Percentiles rank a stretch among this genome's conserved stretches.
Evolutionary conservation across 176 grass and related monocot species (phyloP).

Genomic region (Musa beccarii): DNA sequence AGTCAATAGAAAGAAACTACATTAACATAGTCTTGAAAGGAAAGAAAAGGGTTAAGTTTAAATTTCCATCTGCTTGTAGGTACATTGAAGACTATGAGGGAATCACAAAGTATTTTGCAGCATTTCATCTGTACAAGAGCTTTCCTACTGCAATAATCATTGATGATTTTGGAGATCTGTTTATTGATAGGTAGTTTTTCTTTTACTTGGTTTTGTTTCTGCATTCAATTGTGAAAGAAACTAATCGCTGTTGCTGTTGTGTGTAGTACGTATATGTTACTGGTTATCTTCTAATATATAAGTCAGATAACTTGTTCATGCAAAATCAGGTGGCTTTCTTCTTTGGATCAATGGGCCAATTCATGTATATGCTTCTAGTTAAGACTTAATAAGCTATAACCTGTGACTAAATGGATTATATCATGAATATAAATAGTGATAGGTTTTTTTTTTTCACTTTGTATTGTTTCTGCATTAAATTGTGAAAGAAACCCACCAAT

Average conservation of each 20-base stretch:
- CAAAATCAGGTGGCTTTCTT: neutral
- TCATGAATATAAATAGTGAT: neutral
- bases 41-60: neutral
- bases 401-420: too few species aligned
- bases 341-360: neutral
- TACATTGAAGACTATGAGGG: conserved; percentile 65
- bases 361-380: neutral
- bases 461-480: neutral
- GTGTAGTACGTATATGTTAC: neutral
- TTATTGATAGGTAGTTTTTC: conserved; percentile 39
- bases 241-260: neutral
- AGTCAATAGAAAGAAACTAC: too few species aligned
- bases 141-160: conserved; percentile 71
- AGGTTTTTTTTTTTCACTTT: conserved; percentile 15
- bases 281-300: neutral
- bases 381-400: neutral
- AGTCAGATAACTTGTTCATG: neutral
- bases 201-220: neutral
- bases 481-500: neutral
- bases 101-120: conserved; percentile 71
- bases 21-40: neutral
- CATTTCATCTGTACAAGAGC: conserved; percentile 67
- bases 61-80: conserved; percentile 33
- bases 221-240: neutral
- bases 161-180: conserved; percentile 86